Base-by-base conservation (phyloP, 2,329 filamentous ascomycete species). In the Pseudocercospora vitis region DNA sequence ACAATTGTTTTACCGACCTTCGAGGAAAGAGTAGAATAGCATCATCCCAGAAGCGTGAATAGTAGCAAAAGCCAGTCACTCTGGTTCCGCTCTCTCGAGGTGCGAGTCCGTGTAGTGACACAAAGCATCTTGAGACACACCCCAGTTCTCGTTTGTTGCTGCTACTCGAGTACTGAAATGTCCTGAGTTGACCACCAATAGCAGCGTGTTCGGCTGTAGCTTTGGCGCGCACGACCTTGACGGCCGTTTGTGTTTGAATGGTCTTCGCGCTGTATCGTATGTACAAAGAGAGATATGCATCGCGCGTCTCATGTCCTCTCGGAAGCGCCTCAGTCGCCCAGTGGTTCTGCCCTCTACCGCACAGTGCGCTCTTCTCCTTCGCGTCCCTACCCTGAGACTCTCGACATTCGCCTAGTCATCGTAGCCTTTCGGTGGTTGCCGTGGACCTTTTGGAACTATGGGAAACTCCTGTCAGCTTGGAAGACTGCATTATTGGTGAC, bases 361-460 rank as follows among this genome's bases (percentile, higher is more conserved):
- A 19, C n/a, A 24, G 21, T 47, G 44, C 24, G 24, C 14, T 19
- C 2, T n/a, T 35, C 31, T 23, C 24, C 21, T 29, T 16, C 46
- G 12, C 19, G 7, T 18, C 39, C 2, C 37, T 26, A 42, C 24
- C 37, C 4, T 42, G 9, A 18, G 9, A 9, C n/a, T 28, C 28
- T 26, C 26, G 26, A 23, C 12, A 28, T 21, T 7, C 42, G 32
- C 32, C 48, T 55, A 73, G 59, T 78, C 76, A 56, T 78, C 76
- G 58, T 74, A 78, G 21, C 76, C 76, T 16, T 68, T 64, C 14
- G 74, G 75, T 59, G 72, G 70, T 49, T 73, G 69, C 52, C 76
- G 66, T 40, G 73, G 73, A 49, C 76, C 76, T 62, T 73, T 75
- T 16, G 76, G 76, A 63, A 78, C 76, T 78, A 58, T 44, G 7